A percentile compares a stretch with the other conserved stretches of the same genome.
Conservation (phyloP, 1,139 yeast species). For the Hemisphaericaspora lyxosophila region DNA sequence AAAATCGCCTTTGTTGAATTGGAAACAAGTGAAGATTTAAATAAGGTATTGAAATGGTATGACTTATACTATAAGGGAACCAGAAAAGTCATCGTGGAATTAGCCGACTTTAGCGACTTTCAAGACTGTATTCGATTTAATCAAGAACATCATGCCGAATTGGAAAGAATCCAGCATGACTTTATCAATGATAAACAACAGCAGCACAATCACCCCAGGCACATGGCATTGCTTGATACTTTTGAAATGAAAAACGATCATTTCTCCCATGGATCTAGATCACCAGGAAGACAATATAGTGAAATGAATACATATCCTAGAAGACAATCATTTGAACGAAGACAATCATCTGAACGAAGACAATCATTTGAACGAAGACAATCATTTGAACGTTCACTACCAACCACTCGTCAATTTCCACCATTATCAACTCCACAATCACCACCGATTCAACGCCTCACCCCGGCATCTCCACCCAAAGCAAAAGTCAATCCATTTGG, state of each 20-base stretch:
- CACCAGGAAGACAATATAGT: conserved; percentile 7
- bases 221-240: conserved; percentile 17
- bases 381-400: conserved; percentile 10
- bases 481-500: conserved; percentile 47
- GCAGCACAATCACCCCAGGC: conserved; percentile 17
- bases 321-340: conserved; percentile 4
- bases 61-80: conserved; percentile 42
- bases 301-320: conserved; percentile 8
- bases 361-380: conserved; percentile 6
- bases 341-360: conserved; percentile 11
- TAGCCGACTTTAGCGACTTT: conserved; percentile 52
- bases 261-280: neutral
- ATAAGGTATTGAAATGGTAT: conserved; percentile 46
- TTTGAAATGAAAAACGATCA: conserved; percentile 12
- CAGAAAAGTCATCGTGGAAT: conserved; percentile 42
- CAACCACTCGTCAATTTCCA: conserved; percentile 2
- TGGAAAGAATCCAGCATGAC: conserved; percentile 32
- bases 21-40: conserved; percentile 44
- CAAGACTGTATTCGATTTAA: conserved; percentile 45
- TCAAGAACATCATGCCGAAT: conserved; percentile 32
- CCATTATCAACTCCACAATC: conserved; percentile 6
- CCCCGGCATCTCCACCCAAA: conserved; percentile 13
- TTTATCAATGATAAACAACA: conserved; percentile 25
- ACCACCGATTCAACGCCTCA: neutral
- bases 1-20: conserved; percentile 68